Percentiles rank a stretch among this genome's conserved stretches.
Conservation (phyloP, 768 basidiomycete genomes). For the Pholiota conissans region DNA sequence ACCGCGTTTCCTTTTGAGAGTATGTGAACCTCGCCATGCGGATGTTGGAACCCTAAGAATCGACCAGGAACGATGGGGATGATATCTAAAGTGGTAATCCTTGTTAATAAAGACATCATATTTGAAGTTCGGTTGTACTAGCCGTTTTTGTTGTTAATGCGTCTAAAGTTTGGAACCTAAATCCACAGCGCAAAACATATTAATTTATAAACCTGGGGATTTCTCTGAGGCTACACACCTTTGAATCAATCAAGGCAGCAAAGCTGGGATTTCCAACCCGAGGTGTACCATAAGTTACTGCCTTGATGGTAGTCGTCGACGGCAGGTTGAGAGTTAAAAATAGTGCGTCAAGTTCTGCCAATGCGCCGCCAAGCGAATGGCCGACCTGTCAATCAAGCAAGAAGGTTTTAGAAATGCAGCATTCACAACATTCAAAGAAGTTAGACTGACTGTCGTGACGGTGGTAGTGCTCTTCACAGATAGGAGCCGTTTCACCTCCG, state of each 20-base stretch:
- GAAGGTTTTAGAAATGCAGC: neutral
- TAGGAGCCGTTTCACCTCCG: conserved; percentile 41
- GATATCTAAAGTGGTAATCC: conserved; percentile 27
- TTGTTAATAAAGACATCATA: neutral
- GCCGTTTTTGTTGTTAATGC: conserved; percentile 41
- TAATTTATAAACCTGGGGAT: no score
- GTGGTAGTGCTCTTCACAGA: conserved; percentile 22
- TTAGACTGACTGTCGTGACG: conserved; percentile 44
- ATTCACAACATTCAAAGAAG: conserved; percentile 9
- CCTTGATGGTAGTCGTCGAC: conserved; percentile 34
- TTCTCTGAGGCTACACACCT: no score
- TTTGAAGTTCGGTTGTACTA: no score
- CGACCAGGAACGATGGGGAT: conserved; percentile 60
- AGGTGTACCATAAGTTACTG: conserved; percentile 50
- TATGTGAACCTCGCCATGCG: conserved; percentile 57
- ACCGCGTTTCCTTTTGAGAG: conserved; percentile 33
- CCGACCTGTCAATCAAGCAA: conserved; percentile 34
- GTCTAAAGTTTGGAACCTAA: conserved; percentile 36
- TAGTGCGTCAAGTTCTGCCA: conserved; percentile 51
- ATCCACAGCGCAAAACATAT: neutral
- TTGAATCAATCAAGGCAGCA: conserved; percentile 48
- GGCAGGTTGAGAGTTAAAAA: conserved; percentile 51
- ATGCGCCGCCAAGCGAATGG: conserved; percentile 53
- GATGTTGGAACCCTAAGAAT: conserved; percentile 49
- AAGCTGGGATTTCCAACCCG: conserved; percentile 54